phyloP scores from a whole-genome alignment of 768 basidiomycete species.

The Flagelloscypha sp. region DNA sequence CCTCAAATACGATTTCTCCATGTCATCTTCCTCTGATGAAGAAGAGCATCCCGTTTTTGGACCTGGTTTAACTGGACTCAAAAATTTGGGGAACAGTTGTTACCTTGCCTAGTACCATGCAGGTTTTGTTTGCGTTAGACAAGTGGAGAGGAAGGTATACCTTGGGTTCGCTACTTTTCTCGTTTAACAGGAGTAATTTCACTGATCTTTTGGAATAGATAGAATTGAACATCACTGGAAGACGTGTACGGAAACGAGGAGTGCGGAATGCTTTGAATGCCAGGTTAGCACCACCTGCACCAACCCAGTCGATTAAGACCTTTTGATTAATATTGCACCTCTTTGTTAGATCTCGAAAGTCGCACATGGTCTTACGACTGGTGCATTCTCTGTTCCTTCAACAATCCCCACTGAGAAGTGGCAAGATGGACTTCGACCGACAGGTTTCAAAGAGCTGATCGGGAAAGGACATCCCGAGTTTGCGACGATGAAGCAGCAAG shows the following conservation, averaged over 20 bases:
- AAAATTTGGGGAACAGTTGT: slow-evolving; percentile 90
- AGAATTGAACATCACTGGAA: slow-evolving; percentile 51
- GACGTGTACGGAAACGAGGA: slow-evolving; percentile 58
- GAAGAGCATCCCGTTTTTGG: slow-evolving; percentile 87
- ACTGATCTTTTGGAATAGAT: background rate
- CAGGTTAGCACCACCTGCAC: no score
- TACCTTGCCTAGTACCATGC: no score
- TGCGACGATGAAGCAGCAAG: slow-evolving; percentile 94
- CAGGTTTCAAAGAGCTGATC: slow-evolving; percentile 79
- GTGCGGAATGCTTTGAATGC: slow-evolving; percentile 87
- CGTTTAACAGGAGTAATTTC: no score
- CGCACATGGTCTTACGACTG: slow-evolving; percentile 86
- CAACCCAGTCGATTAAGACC: no score
- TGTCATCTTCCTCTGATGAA: slow-evolving; percentile 79
- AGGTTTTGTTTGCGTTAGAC: no score
- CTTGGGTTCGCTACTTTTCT: no score
- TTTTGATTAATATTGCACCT: no score
- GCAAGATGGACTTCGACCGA: slow-evolving; percentile 78
- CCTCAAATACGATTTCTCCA: slow-evolving; percentile 86
- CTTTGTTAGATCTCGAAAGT: slow-evolving; percentile 90
- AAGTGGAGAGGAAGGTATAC: no score
- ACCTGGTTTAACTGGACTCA: slow-evolving; percentile 78
- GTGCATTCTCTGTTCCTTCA: slow-evolving; percentile 72
- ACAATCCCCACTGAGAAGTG: slow-evolving; percentile 14
- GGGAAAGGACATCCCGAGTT: slow-evolving; percentile 94